Base-by-base conservation (phyloP, 768 basidiomycete species). In the Hericium rajendrae region DNA sequence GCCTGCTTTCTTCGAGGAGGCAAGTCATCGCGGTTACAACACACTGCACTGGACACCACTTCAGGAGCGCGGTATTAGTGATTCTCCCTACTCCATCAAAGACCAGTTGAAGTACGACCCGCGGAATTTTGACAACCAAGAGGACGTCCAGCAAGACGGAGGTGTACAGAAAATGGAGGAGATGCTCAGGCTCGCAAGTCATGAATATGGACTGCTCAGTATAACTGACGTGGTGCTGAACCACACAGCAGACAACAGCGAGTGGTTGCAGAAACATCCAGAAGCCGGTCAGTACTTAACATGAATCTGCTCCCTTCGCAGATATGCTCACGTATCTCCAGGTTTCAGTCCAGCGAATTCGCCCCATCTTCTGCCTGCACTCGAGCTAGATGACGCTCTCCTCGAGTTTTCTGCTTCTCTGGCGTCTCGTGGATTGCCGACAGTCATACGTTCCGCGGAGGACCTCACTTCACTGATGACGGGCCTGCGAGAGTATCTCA, bases 1-100 rank as follows among this genome's bases (percentile, higher is more conserved):
- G 97, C 76, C 73, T 48, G 76, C 78, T 3, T 83, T 91, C 67
- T 90, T 97, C 62, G 77, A 80, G 51, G 92, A 94, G 71, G 89
- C 92, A 11, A 82, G 84, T 54, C 79, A 90, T 54, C 78, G 95
- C 51, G 95, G 97, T 1, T 99, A 99, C 75, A 99, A 94, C 53
- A 97, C 98, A 92, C 74, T 99, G 46, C 97, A 99, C 67, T 99
- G 88, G 76, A 90, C 95, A 0, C 97, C 97, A 0, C 74, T 99
- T 6, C 95, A 99, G 71, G 86, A 90, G 68, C 77, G 94, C 38
- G 97, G 97, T 20, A 80, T 83, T 61, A 91, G 88, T 61, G 81
- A 89, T 60, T 94, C 91, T 63, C 97, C 97, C 0, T 99, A 97
- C 71, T 94, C 91, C 16, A 93, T 98, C 66, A 82, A 82, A 55